A percentile compares a stretch with the other conserved stretches of the same genome.
These are phyloP conservation scores for Corynascus novoguineensis DNA, from an alignment of 495 filamentous ascomycete species.

Conservation along the genomic window DNA sequence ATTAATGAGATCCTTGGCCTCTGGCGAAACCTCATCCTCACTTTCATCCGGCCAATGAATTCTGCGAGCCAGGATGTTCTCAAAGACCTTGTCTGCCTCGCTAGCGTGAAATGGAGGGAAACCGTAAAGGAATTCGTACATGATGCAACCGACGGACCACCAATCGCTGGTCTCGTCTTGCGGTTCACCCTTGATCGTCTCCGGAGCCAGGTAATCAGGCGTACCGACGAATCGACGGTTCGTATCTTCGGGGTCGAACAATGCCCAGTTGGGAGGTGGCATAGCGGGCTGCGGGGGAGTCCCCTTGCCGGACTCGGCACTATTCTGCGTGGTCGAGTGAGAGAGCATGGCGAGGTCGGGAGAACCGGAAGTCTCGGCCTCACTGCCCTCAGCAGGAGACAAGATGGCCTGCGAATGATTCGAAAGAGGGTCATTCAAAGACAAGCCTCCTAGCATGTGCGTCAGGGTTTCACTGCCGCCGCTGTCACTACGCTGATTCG, in stretches of 20 bases:
- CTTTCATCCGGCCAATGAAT: slow-evolving; percentile 81
- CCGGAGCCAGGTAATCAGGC: slow-evolving; percentile 93
- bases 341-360: slow-evolving; percentile 64
- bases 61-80: slow-evolving; percentile 83
- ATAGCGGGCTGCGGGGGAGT: slow-evolving; percentile 70
- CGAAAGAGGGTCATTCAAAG: slow-evolving; percentile 57
- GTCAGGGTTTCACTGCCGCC: slow-evolving; percentile 79
- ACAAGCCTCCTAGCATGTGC: slow-evolving; percentile 78
- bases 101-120: slow-evolving; percentile 87
- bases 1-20: slow-evolving; percentile 91
- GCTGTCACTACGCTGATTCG: slow-evolving; percentile 87
- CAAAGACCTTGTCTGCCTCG: slow-evolving; percentile 90
- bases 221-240: slow-evolving; percentile 94
- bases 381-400: slow-evolving; percentile 47
- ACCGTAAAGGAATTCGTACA: slow-evolving; percentile 94
- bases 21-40: slow-evolving; percentile 66
- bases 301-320: slow-evolving; percentile 35
- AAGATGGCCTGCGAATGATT: slow-evolving; percentile 46
- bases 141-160: slow-evolving; percentile 97
- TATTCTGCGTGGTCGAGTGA: slow-evolving; percentile 52
- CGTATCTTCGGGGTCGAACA: slow-evolving; percentile 92
- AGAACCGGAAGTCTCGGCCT: slow-evolving; percentile 57
- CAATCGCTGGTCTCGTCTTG: slow-evolving; percentile 99
- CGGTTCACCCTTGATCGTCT: slow-evolving; percentile 89
- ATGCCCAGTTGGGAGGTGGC: slow-evolving; percentile 89